These are phyloP conservation scores for Ceratobasidium sp. DNA, from an alignment of 1,284 basidiomycete species.

Conservation along the genomic window DNA sequence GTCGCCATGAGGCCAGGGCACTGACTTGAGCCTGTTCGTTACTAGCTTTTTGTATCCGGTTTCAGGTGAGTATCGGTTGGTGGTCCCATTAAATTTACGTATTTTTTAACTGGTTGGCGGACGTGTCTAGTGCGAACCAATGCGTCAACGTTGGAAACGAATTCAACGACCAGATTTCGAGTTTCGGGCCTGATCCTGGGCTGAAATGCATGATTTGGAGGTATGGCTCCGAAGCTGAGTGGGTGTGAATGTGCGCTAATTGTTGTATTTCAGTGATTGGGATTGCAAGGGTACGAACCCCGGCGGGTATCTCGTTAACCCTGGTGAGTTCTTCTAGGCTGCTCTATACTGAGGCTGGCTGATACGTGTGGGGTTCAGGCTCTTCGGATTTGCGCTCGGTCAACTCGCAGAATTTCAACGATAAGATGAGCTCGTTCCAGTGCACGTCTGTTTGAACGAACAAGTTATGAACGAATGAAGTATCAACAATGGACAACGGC, in stretches of 20 bases:
- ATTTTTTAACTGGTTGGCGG: too few relatives aligned
- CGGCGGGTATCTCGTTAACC: slow-evolving; percentile 21
- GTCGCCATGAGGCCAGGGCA: background rate
- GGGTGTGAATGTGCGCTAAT: background rate
- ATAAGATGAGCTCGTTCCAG: slow-evolving; percentile 22
- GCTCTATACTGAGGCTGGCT: background rate
- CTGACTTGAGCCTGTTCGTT: background rate
- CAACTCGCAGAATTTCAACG: slow-evolving; percentile 24
- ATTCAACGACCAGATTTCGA: slow-evolving; percentile 30
- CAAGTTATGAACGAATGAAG: too few relatives aligned
- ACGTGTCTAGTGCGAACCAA: slow-evolving; percentile 4
- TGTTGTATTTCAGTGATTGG: background rate
- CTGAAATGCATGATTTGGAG: slow-evolving; percentile 22
- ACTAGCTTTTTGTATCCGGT: slow-evolving; percentile 19
- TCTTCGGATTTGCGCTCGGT: background rate
- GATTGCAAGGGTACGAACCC: slow-evolving; percentile 22
- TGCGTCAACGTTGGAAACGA: slow-evolving; percentile 39
- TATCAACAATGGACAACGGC: too few relatives aligned
- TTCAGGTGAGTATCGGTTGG: too few relatives aligned
- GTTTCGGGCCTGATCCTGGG: slow-evolving; percentile 30
- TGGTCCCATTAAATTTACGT: too few relatives aligned
- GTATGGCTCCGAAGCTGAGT: background rate
- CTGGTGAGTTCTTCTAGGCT: background rate
- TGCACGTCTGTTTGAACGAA: background rate
- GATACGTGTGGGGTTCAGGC: background rate